Base-by-base conservation (phyloP, 768 basidiomycete genomes). In the Mrakia hoshinonis region DNA sequence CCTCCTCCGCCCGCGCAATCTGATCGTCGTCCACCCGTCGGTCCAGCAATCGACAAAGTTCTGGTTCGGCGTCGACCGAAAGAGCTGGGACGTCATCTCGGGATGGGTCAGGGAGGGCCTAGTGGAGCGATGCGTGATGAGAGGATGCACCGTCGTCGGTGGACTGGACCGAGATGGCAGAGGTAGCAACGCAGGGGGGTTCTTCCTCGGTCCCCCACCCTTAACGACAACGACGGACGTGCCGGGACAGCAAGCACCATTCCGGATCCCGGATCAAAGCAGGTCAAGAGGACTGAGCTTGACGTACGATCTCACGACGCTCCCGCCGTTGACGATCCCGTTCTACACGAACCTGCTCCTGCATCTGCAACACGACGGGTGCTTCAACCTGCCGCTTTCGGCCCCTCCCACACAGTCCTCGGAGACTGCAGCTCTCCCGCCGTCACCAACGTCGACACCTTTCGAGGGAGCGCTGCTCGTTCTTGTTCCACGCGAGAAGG, bases 311-410 rank as follows among this genome's bases (percentile, higher is more conserved):
- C 38, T 70, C 22, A 61, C 69, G 7, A 38, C 60, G 4, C 69
- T 70, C 20, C 61, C 69, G 13, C 61, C 69, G 2, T 61, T 70
- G 20, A 70, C 69, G 10, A 52, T 70, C 26, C 69, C 69, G 13
- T 70, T 70, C 62, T 70, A 70, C 62, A 49, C 61, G 1, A 43
- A n/a, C 46, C 43, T 64, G 4, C 62, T 64, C 20, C 62, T 46
- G 11, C 62, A 38, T 20, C 58, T 61, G 31, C 34, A 36, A 9
- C 34, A 61, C 58, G 58, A 61, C 36, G 58, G 58, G 31, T 61
- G 58, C 36, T 36, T 61, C 36, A n/a, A 29, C 34, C 58, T 61
- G 3, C 20, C 58, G 18, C 58, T 61, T 31, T 36, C 58, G 20
- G 10, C 62, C 6, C 62, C 39, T 46, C 62, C 39, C 22, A 0